Evolutionary conservation across 805 yeast genomes (phyloP).

Genomic region (Candida khao-thaluensis): DNA sequence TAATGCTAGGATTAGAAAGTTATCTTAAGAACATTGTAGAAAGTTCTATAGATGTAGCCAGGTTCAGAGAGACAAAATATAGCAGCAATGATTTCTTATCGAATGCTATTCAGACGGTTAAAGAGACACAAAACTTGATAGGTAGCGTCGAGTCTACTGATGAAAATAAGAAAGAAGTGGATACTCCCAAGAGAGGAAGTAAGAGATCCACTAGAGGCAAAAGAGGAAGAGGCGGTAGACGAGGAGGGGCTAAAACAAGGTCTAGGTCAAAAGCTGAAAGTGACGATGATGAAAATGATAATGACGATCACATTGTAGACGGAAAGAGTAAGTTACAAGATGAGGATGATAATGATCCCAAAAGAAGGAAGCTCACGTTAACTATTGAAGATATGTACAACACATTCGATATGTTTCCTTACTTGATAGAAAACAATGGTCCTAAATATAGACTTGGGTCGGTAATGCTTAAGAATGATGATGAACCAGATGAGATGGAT

Average conservation of each 20-base stretch:
- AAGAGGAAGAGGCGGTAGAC: slow-evolving; percentile 11
- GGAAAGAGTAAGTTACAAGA: slow-evolving; percentile 2
- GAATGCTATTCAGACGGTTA: slow-evolving; percentile 18
- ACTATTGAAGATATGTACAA: slow-evolving; percentile 68
- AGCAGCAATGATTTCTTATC: slow-evolving; percentile 36
- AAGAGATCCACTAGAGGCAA: slow-evolving; percentile 1
- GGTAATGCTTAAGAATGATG: slow-evolving; percentile 59
- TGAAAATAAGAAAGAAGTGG: slow-evolving; percentile 14
- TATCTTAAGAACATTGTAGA: slow-evolving; percentile 76
- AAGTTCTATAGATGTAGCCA: slow-evolving; percentile 68
- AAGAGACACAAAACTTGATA: slow-evolving; percentile 6
- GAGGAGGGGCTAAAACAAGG: slow-evolving; percentile 22
- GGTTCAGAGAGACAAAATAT: slow-evolving; percentile 54
- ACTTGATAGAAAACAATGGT: slow-evolving; percentile 66
- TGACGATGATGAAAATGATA: slow-evolving; percentile 15
- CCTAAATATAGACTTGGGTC: slow-evolving; percentile 51
- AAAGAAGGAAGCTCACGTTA: slow-evolving; percentile 33
- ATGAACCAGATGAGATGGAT: slow-evolving; percentile 36
- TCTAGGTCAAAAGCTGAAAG: slow-evolving; percentile 10
- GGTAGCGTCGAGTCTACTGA: not conserved
- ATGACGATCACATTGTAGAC: not conserved
- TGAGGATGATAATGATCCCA: slow-evolving; percentile 13
- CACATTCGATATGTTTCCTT: slow-evolving; percentile 63
- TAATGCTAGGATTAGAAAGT: slow-evolving; percentile 77
- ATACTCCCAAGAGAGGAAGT: slow-evolving; percentile 8